These are phyloP conservation scores for Trichoderma gamsii DNA, from an alignment of 495 filamentous ascomycete genomes.

Conservation along the genomic window DNA sequence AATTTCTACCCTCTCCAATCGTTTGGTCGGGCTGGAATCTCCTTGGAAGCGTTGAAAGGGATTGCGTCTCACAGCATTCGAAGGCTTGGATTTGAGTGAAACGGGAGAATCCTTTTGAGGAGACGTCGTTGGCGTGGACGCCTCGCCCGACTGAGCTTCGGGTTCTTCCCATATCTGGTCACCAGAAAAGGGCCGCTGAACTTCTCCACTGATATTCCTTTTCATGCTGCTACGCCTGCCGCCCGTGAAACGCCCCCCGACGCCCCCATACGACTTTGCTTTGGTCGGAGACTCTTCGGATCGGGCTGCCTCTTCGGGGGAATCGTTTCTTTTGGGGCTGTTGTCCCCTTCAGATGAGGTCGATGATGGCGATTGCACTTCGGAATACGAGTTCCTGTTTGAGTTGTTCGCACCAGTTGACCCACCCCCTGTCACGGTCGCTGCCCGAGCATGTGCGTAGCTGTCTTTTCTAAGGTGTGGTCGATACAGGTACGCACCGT, in stretches of 20 bases:
- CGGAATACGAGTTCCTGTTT: slow-evolving; percentile 34
- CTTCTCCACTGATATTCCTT: slow-evolving; percentile 52
- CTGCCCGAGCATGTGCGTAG: slow-evolving; percentile 55
- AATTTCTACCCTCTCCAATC: slow-evolving; percentile 62
- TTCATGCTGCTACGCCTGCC: slow-evolving; percentile 44
- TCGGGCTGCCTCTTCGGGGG: neutral
- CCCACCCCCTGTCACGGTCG: slow-evolving; percentile 46
- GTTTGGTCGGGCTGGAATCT: slow-evolving; percentile 39
- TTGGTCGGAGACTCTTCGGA: slow-evolving; percentile 17
- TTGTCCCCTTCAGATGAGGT: slow-evolving; percentile 43
- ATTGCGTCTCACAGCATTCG: slow-evolving; percentile 54
- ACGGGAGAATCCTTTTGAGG: slow-evolving; percentile 25
- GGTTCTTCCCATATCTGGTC: slow-evolving; percentile 91
- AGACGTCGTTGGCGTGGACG: slow-evolving; percentile 16
- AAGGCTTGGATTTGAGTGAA: slow-evolving; percentile 38
- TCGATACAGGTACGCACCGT: slow-evolving; percentile 59
- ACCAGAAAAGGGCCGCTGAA: slow-evolving; percentile 54
- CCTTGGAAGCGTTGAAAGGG: slow-evolving; percentile 32
- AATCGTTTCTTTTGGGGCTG: neutral
- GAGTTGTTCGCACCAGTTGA: slow-evolving; percentile 44
- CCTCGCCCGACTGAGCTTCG: slow-evolving; percentile 35
- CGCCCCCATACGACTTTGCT: slow-evolving; percentile 18
- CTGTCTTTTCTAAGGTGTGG: slow-evolving; percentile 55
- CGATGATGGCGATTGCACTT: slow-evolving; percentile 42
- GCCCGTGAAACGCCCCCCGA: slow-evolving; percentile 21